A percentile compares a stretch with the other conserved stretches of the same genome.
phyloP scores from a whole-genome alignment of 306 rosid genomes.

The Cicer judaicum region DNA sequence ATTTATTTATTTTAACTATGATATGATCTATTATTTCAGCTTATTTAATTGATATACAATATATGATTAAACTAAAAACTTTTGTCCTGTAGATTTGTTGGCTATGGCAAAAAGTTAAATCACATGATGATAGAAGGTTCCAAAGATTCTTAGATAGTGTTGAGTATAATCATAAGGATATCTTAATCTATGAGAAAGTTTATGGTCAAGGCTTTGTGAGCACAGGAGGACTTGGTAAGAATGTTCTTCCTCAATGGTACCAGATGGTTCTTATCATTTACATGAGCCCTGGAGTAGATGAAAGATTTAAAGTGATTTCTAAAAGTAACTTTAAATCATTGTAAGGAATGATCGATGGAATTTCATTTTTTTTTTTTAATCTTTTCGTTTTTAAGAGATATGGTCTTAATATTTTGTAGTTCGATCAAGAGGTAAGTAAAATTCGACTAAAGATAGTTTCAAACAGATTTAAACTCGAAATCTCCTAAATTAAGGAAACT shows the following conservation, averaged over 20 bases:
- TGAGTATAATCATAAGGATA: conserved; percentile 62
- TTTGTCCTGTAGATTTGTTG: conserved; percentile 76
- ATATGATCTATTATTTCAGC: neutral
- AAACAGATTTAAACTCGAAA: too few species aligned
- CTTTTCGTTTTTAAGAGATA: too few species aligned
- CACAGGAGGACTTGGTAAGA: conserved; percentile 78
- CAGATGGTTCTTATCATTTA: neutral
- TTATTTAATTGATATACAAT: conserved; percentile 7
- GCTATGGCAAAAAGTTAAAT: conserved; percentile 67
- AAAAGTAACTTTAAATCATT: too few species aligned
- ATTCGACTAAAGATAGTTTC: too few species aligned
- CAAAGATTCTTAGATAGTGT: conserved; percentile 68
- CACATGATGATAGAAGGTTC: conserved; percentile 64
- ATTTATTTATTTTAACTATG: neutral
- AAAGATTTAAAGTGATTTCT: neutral
- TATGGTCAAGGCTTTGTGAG: conserved; percentile 77
- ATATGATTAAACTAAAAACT: conserved; percentile 24
- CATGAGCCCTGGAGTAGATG: neutral
- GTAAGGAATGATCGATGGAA: too few species aligned
- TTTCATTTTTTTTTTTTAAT: too few species aligned
- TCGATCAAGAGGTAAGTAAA: too few species aligned
- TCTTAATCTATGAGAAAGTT: conserved; percentile 59
- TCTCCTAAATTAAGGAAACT: neutral
- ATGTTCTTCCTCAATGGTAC: neutral
- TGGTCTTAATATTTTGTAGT: too few species aligned